Conservation (phyloP, 768 basidiomycete genomes). For the Lenzites betulinus region DNA sequence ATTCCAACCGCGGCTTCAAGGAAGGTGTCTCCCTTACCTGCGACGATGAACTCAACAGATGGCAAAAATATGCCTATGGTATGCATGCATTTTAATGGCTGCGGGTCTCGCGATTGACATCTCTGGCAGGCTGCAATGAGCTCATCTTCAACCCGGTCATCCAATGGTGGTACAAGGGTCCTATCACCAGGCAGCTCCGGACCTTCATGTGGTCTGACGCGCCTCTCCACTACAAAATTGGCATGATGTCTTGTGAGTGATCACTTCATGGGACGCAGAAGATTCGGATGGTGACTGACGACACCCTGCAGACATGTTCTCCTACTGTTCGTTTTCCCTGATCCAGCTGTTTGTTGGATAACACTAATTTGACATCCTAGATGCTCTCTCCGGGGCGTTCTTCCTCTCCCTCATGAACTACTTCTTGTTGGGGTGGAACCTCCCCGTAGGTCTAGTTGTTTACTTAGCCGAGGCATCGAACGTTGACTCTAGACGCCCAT, state of each 20-base stretch:
- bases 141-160: constrained; percentile 84
- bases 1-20: constrained; percentile 83
- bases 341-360: too few relatives aligned
- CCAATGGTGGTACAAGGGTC: constrained; percentile 76
- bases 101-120: constrained; percentile 3
- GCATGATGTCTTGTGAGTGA: constrained; percentile 69
- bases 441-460: constrained; percentile 34
- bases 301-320: constrained; percentile 42
- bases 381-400: constrained; percentile 66
- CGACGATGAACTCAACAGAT: constrained; percentile 89
- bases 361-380: constrained; percentile 20
- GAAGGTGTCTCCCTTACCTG: constrained; percentile 89
- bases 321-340: constrained; percentile 38
- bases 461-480: constrained; percentile 31
- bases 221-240: constrained; percentile 82
- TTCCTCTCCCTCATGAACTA: constrained; percentile 70
- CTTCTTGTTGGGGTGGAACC: constrained; percentile 56
- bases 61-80: constrained; percentile 90
- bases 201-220: constrained; percentile 75
- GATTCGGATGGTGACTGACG: background rate
- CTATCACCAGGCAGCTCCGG: constrained; percentile 80
- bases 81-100: constrained; percentile 8
- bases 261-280: background rate
- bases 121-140: constrained; percentile 60
- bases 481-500: constrained; percentile 42